Base-by-base conservation (phyloP, 495 filamentous ascomycete genomes). In the Glutinoglossum americanum region DNA sequence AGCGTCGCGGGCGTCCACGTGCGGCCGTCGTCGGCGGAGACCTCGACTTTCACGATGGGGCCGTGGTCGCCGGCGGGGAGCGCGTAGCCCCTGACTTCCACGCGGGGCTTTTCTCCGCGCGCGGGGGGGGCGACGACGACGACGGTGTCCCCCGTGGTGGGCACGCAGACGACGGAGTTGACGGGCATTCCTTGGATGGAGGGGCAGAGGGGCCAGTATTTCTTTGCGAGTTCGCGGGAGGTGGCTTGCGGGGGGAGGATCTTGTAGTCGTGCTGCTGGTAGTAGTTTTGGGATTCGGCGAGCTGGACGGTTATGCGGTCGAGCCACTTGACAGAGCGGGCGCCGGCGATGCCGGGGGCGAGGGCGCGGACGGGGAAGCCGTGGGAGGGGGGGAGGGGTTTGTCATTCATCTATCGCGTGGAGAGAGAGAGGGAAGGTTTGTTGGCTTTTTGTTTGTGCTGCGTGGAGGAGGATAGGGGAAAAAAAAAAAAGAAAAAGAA, bases 281-380 rank as follows among this genome's bases (percentile, higher is more conserved):
- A 84, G 59, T 78, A 70, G 51, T 75, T 77, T 0, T 62, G 63
- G 28, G 72, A 77, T 58, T 83, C 80, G 58, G 79, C 72, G 54
- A 76, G 73, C 30, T 74, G 70, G 1, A 83, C 66, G 4, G 72
- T 75, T 56, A 84, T 80, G 23, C 72, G 72, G 63, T 73, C 76
- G 0, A 83, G 71, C 79, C 80, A 84, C 61, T 84, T 84, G 15
- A 84, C 81, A 51, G 72, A 77, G 32, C 80, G 71, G 13, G 76
- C 80, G 4, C 76, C 81, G 4, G 76, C 77, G 37, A 77, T 71
- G 4, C 81, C 81, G 6, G 81, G 81, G 0, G 82, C 73, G 17
- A 84, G 68, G 0, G 76, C 73, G 4, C 80, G 72, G 17, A 83
- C 65, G 0, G 80, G 80, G 57, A 71, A 77, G 10, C 81, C 81